phyloP scores from a whole-genome alignment of 2,329 filamentous ascomycete genomes.

The Thielaviopsis musarum region DNA sequence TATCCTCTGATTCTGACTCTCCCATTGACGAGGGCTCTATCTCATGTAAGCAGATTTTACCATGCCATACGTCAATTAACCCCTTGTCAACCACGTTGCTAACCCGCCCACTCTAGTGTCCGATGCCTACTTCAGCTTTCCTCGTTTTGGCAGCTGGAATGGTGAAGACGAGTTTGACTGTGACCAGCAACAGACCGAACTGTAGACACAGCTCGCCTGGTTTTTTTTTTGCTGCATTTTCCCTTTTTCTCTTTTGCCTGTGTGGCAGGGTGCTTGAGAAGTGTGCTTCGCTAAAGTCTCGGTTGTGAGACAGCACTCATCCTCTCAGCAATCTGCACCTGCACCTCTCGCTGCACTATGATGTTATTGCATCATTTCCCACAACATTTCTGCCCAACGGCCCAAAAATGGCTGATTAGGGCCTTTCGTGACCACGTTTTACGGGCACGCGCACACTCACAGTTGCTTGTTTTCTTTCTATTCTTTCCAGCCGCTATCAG shows the following conservation, averaged over 20 bases:
- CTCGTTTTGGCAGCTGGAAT: constrained; percentile 53
- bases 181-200: constrained; percentile 2
- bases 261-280: background rate
- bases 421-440: background rate
- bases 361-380: constrained; percentile 11
- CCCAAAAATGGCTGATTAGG: background rate
- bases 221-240: background rate
- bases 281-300: constrained; percentile 1
- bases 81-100: constrained; percentile 1
- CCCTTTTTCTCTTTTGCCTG: background rate
- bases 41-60: constrained; percentile 16
- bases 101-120: constrained; percentile 3
- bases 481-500: constrained; percentile 11
- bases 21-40: constrained; percentile 12
- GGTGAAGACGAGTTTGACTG: constrained; percentile 18
- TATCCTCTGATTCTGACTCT: constrained; percentile 1
- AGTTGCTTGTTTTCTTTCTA: background rate
- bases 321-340: background rate
- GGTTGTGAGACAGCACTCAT: constrained; percentile 6
- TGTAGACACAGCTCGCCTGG: background rate
- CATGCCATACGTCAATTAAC: background rate
- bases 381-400: constrained; percentile 3
- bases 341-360: constrained; percentile 6
- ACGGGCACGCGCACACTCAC: background rate
- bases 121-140: constrained; percentile 49